Evolutionary conservation across 192 early-diverging fungal genomes (phyloP), one percentile per base, ranked within the genome.

Genomic region (Gamsiella multidivaricata): DNA sequence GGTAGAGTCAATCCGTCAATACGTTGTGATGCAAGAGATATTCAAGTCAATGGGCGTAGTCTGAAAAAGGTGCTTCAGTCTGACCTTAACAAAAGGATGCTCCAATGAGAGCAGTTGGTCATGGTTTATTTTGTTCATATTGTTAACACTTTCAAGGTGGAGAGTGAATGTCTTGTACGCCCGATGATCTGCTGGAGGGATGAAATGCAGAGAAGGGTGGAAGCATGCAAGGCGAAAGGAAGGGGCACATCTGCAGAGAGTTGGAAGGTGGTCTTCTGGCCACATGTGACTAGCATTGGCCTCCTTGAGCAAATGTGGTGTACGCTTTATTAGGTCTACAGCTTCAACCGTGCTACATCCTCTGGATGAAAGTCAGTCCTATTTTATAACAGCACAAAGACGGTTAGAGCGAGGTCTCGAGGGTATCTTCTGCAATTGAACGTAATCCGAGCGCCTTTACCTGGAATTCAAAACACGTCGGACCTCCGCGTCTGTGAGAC

Each of bases 81-180:
- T 46, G 83, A 93, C 97, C 90, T 95, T 96, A 50, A 99, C 85
- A 59, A 99, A 92, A 1, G 96, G 90, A 79, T 97, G 93, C 83
- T 99, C 98, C 34, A 99, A 87, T 33, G 87, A 90, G 51, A 99
- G 83, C 65, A 97, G 85, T n/a, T 92, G 88, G 46, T 93, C 91
- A 60, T 85, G 84, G 54, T 90, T 91, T 61, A 91, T 74, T 70
- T 86, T 90, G 72, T 91, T 90, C 90, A 91, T 92, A 36, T 29
- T 61, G 63, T 4, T 23, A 14, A 6, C 59, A 28, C 6, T 11
- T 49, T 26, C 25, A 31, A 8, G 22, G 55, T 37, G 15, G 17
- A 41, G 9, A 17, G 10, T 3, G 34, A 22, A n/a, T 15, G 42
- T 20, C 12, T 45, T 7, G 25, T n/a, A n/a, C n/a, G n/a, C n/a